A percentile compares a stretch with the other conserved stretches of the same genome.
Conservation (phyloP, 2,329 filamentous ascomycete genomes). For the Pseudocercospora fuligena region DNA sequence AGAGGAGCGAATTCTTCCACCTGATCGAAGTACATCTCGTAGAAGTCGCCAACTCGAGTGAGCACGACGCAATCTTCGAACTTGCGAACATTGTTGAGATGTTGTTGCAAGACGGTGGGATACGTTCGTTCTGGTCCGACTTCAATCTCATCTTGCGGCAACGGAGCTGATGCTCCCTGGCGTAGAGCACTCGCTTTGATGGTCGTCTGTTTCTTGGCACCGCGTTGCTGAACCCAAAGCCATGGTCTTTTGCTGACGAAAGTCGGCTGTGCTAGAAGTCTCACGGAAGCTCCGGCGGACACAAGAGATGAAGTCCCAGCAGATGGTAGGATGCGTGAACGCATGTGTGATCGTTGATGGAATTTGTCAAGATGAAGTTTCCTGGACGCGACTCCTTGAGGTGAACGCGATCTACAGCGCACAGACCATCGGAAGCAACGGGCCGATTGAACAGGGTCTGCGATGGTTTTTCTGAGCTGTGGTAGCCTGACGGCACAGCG, state of each 20-base stretch:
- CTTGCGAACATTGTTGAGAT: constrained; percentile 83
- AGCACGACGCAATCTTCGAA: constrained; percentile 90
- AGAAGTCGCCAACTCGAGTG: constrained; percentile 93
- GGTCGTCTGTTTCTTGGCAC: constrained; percentile 47
- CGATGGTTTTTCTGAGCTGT: too few species aligned
- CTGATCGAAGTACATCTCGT: constrained; percentile 97
- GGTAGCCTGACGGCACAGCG: too few species aligned
- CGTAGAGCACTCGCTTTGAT: constrained; percentile 54
- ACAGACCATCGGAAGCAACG: not conserved
- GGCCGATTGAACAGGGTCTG: not conserved
- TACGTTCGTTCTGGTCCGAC: constrained; percentile 60
- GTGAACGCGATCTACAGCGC: not conserved
- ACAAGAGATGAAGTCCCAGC: not conserved
- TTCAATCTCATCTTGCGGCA: constrained; percentile 51
- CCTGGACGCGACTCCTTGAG: not conserved
- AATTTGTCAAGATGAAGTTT: not conserved
- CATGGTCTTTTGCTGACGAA: constrained; percentile 15
- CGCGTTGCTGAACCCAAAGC: constrained; percentile 22
- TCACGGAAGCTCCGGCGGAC: not conserved
- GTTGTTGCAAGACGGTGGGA: constrained; percentile 87
- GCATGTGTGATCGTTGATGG: not conserved
- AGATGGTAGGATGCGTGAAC: not conserved
- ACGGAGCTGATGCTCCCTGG: constrained; percentile 58
- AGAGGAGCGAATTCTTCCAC: constrained; percentile 86
- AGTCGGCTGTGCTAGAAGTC: not conserved